phyloP scores from a whole-genome alignment of 768 basidiomycete genomes.

The Boletellus ananas region DNA sequence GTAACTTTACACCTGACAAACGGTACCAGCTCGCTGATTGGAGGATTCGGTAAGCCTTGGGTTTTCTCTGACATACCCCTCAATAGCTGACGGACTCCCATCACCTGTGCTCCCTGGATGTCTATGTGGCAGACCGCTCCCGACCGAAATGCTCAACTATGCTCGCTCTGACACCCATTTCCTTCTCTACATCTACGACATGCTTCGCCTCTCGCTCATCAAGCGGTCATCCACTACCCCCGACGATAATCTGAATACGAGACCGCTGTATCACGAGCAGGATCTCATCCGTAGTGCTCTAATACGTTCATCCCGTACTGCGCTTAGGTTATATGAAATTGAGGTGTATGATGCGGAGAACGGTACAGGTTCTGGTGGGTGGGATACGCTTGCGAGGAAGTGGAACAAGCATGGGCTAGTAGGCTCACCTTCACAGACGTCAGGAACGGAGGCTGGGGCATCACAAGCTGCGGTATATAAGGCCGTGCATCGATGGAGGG shows the following conservation, averaged over 20 bases:
- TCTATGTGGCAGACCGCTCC: constrained; percentile 54
- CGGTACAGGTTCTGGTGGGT: constrained; percentile 68
- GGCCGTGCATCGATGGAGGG: constrained; percentile 79
- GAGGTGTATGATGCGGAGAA: constrained; percentile 65
- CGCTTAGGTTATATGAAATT: constrained; percentile 63
- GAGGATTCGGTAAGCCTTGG: constrained; percentile 69
- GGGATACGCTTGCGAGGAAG: constrained; percentile 73
- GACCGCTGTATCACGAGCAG: constrained; percentile 26
- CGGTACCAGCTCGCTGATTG: constrained; percentile 97
- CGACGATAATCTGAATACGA: constrained; percentile 8
- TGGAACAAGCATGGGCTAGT: constrained; percentile 69
- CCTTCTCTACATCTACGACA: constrained; percentile 88
- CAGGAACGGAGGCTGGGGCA: constrained; percentile 34
- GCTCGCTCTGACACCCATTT: constrained; percentile 97
- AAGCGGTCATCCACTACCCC: constrained; percentile 47
- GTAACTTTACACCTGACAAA: constrained; percentile 89
- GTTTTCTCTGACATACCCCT: not conserved
- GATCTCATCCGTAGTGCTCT: constrained; percentile 60
- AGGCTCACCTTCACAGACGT: constrained; percentile 15
- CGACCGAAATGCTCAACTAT: constrained; percentile 85
- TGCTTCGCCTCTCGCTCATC: constrained; percentile 83
- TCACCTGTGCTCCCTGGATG: not conserved
- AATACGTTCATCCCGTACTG: constrained; percentile 70
- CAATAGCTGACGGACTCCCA: not conserved
- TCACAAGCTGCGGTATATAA: constrained; percentile 63